phyloP scores from a whole-genome alignment of 768 basidiomycete species.

The Mycena kentingensis region DNA sequence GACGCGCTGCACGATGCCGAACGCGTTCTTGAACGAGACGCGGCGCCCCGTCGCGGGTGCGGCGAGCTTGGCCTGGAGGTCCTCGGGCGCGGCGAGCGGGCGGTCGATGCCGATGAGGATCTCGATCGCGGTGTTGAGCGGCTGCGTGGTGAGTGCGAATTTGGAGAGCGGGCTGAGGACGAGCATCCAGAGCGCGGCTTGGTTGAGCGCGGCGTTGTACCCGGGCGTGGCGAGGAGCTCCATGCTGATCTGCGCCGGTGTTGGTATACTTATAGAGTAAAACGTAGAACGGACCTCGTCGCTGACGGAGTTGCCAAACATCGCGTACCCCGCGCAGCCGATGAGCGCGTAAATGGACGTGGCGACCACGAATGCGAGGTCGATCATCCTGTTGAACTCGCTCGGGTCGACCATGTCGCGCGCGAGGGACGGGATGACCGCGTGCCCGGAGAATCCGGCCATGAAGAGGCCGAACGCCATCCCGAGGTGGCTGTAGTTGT shows the following conservation, averaged over 20 bases:
- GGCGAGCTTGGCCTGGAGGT: conserved; percentile 38
- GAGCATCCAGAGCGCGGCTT: conserved; percentile 82
- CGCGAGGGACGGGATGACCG: conserved; percentile 88
- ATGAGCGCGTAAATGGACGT: conserved; percentile 67
- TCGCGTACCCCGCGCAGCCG: conserved; percentile 83
- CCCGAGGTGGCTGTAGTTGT: conserved; percentile 61
- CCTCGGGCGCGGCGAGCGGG: conserved; percentile 39
- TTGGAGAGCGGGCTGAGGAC: conserved; percentile 83
- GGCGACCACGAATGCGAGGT: conserved; percentile 83
- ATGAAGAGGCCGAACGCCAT: conserved; percentile 89
- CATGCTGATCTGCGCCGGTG: conserved; percentile 67
- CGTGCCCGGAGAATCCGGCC: conserved; percentile 95
- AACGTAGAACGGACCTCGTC: conserved; percentile 63
- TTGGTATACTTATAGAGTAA: not conserved
- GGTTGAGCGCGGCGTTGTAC: conserved; percentile 74
- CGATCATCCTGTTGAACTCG: conserved; percentile 80
- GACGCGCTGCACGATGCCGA: conserved; percentile 59
- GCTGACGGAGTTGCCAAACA: conserved; percentile 82
- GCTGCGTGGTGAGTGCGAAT: conserved; percentile 82
- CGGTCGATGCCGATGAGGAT: conserved; percentile 69
- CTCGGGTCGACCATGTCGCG: conserved; percentile 86
- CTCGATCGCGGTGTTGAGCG: conserved; percentile 86
- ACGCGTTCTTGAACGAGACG: conserved; percentile 38
- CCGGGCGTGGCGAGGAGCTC: conserved; percentile 75
- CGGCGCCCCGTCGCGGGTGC: conserved; percentile 19